These are phyloP conservation scores for Wickerhamiella azymoides DNA, from an alignment of 805 yeast genomes.

Conservation along the genomic window DNA sequence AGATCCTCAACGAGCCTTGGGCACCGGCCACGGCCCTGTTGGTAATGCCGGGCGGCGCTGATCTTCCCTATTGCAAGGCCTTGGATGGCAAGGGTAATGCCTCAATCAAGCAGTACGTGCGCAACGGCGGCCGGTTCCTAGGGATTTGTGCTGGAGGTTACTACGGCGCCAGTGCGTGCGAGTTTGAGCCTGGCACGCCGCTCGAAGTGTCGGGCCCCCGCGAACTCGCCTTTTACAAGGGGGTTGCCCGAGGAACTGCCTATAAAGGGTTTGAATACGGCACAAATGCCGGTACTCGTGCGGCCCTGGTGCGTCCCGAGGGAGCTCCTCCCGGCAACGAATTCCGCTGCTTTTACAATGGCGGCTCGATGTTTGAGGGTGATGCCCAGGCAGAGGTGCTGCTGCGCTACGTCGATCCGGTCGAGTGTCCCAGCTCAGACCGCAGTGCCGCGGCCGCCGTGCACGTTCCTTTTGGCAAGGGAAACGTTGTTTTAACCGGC, in stretches of 20 bases:
- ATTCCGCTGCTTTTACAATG: slow-evolving; percentile 50
- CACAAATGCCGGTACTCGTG: slow-evolving; percentile 60
- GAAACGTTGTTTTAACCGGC: slow-evolving; percentile 65
- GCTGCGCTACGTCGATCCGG: slow-evolving; percentile 47
- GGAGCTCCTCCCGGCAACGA: background rate
- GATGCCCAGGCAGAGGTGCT: slow-evolving; percentile 48
- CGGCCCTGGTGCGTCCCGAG: slow-evolving; percentile 27
- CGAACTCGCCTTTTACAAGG: slow-evolving; percentile 73
- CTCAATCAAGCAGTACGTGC: slow-evolving; percentile 47
- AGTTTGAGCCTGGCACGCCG: slow-evolving; percentile 63
- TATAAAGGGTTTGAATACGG: slow-evolving; percentile 69
- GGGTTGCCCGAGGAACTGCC: slow-evolving; percentile 69
- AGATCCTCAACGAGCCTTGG: slow-evolving; percentile 80
- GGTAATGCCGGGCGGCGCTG: slow-evolving; percentile 96
- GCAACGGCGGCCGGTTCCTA: slow-evolving; percentile 65
- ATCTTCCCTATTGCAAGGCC: slow-evolving; percentile 63
- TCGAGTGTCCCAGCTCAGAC: slow-evolving; percentile 35
- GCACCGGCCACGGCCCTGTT: slow-evolving; percentile 57
- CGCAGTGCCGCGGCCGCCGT: slow-evolving; percentile 54
- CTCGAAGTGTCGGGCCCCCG: slow-evolving; percentile 80
- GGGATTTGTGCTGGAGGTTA: slow-evolving; percentile 97
- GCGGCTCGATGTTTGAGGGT: slow-evolving; percentile 78
- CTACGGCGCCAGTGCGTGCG: slow-evolving; percentile 59
- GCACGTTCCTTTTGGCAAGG: slow-evolving; percentile 52
- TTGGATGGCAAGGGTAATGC: slow-evolving; percentile 58